Percentiles rank a stretch among this genome's conserved stretches.
Conservation (phyloP, 176 grass and related monocot species). For the Phragmites australis region DNA sequence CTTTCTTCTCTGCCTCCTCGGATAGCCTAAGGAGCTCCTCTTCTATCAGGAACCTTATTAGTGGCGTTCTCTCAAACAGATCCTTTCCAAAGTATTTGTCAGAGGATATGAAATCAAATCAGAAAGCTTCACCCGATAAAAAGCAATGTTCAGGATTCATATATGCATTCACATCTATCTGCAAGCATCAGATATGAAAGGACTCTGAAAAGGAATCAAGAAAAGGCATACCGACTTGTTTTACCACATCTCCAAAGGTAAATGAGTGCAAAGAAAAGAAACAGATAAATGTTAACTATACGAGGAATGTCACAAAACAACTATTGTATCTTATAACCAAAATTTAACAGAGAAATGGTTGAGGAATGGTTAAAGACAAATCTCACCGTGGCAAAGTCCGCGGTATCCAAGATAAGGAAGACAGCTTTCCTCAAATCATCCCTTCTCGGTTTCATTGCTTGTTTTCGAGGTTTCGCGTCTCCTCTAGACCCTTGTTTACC, state of each 20-base stretch:
- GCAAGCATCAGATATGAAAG: constrained; percentile 11
- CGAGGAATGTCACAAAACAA: not conserved
- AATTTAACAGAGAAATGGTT: constrained; percentile 3
- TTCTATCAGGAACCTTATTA: constrained; percentile 57
- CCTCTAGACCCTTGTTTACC: constrained; percentile 42
- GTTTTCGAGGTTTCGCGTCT: constrained; percentile 31
- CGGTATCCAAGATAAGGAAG: constrained; percentile 46
- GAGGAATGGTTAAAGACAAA: not conserved
- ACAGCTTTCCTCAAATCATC: constrained; percentile 60
- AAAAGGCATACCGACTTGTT: constrained; percentile 55
- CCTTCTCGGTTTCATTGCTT: constrained; percentile 38
- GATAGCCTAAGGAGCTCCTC: constrained; percentile 59
- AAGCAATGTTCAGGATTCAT: constrained; percentile 19
- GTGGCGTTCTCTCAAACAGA: constrained; percentile 56
- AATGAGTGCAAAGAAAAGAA: constrained; percentile 23
- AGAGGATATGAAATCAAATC: constrained; percentile 36
- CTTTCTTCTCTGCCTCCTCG: constrained; percentile 54
- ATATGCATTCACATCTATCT: constrained; percentile 9
- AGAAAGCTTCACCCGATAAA: constrained; percentile 25
- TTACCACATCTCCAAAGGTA: constrained; percentile 64
- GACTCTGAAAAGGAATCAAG: not conserved
- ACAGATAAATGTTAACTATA: constrained; percentile 29
- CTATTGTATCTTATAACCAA: not conserved
- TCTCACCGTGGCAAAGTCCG: constrained; percentile 54
- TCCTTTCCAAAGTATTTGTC: constrained; percentile 63